A percentile compares a stretch with the other conserved stretches of the same genome.
These are phyloP conservation scores for Aspergillus pseudoviridinutans DNA, from an alignment of 2,329 filamentous ascomycete species.

Conservation along the genomic window DNA sequence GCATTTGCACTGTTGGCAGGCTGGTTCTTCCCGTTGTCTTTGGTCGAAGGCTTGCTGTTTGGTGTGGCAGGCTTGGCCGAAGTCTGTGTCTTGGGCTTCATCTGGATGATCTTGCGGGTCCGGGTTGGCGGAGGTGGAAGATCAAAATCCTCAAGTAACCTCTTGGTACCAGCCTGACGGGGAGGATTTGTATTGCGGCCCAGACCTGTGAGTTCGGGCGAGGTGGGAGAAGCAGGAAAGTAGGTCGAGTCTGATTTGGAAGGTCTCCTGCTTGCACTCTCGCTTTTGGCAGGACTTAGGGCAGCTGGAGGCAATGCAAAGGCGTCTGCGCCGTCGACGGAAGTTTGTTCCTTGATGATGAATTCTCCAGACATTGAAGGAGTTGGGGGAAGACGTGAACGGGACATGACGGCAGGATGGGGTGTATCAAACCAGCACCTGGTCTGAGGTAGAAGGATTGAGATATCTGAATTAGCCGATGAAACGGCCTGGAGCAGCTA, in stretches of 20 bases:
- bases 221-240: constrained; percentile 32
- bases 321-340: constrained; percentile 26
- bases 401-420: constrained; percentile 25
- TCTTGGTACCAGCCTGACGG: constrained; percentile 35
- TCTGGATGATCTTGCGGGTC: constrained; percentile 94
- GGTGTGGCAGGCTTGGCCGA: constrained; percentile 41
- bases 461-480: background rate
- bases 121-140: constrained; percentile 89
- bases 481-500: background rate
- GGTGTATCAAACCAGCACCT: background rate
- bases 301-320: constrained; percentile 37
- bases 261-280: constrained; percentile 22
- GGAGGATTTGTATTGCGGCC: constrained; percentile 20
- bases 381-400: constrained; percentile 32
- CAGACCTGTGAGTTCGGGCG: constrained; percentile 24
- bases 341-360: constrained; percentile 33
- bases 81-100: constrained; percentile 66
- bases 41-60: constrained; percentile 17
- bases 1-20: constrained; percentile 12
- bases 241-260: constrained; percentile 28
- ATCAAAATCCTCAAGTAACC: constrained; percentile 56
- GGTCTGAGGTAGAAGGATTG: background rate
- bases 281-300: constrained; percentile 23
- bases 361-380: constrained; percentile 39
- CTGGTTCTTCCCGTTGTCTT: constrained; percentile 20